phyloP scores from a whole-genome alignment of 1,139 yeast genomes.

The Scheffersomyces parashehatae region DNA sequence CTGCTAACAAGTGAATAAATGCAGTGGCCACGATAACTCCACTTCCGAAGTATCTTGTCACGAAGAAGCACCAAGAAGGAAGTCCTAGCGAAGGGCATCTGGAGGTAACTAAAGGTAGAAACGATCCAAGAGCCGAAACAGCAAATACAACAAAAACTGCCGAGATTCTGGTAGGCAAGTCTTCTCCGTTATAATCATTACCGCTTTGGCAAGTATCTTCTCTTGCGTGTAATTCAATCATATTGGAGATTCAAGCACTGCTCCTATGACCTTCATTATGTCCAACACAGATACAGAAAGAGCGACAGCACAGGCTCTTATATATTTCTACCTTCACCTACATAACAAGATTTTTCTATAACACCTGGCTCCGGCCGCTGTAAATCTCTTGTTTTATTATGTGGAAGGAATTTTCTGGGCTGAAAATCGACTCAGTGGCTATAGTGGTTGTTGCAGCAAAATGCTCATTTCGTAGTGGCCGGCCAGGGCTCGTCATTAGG shows the following conservation, averaged over 20 bases:
- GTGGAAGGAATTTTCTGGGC: too few relatives aligned
- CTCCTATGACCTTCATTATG: too few relatives aligned
- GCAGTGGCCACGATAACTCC: slow-evolving; percentile 90
- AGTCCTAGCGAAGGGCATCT: slow-evolving; percentile 19
- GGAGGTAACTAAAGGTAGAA: slow-evolving; percentile 29
- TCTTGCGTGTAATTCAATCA: background rate
- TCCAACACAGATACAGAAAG: background rate
- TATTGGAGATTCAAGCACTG: background rate
- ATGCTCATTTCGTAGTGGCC: too few relatives aligned
- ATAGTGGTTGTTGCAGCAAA: too few relatives aligned
- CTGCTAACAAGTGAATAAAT: slow-evolving; percentile 35
- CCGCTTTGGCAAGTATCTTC: slow-evolving; percentile 19
- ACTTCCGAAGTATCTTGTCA: slow-evolving; percentile 84
- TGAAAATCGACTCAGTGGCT: too few relatives aligned
- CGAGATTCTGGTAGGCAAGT: slow-evolving; percentile 27
- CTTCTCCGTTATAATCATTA: slow-evolving; percentile 22
- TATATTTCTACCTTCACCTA: background rate
- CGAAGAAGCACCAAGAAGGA: slow-evolving; percentile 40
- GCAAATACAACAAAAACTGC: slow-evolving; percentile 32
- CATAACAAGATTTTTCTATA: too few relatives aligned
- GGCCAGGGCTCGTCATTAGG: too few relatives aligned
- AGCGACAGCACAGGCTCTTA: background rate
- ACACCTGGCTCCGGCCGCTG: too few relatives aligned
- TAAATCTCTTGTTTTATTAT: too few relatives aligned
- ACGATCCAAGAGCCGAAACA: slow-evolving; percentile 33